Conservation (phyloP, 2,329 filamentous ascomycete species). For the Aspergillus sclerotialis region DNA sequence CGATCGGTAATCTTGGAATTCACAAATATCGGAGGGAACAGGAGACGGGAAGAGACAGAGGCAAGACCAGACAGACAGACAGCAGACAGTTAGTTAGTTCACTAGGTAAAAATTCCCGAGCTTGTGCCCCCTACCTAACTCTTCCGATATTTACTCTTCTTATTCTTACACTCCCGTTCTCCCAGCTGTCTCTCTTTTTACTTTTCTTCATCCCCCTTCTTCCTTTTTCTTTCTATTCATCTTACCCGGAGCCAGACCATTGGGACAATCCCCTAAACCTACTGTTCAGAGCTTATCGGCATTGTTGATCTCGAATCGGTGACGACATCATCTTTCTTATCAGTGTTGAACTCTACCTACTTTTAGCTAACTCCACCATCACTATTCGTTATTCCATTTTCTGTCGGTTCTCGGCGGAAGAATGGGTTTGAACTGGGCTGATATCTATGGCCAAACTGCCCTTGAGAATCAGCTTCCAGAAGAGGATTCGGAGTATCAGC, state of each 20-base stretch:
- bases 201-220: slow-evolving; percentile 3
- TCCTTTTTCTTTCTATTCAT: slow-evolving; percentile 5
- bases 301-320: slow-evolving; percentile 15
- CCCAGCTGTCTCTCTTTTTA: slow-evolving; percentile 6
- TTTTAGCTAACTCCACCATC: slow-evolving; percentile 1
- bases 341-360: slow-evolving; percentile 11
- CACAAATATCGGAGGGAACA: too few species aligned
- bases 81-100: too few species aligned
- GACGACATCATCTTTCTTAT: slow-evolving; percentile 19
- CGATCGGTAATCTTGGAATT: too few species aligned
- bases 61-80: too few species aligned
- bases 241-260: slow-evolving; percentile 15
- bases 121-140: too few species aligned
- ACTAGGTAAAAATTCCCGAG: too few species aligned
- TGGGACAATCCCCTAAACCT: slow-evolving; percentile 5
- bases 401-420: slow-evolving; percentile 40
- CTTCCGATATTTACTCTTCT: slow-evolving; percentile 9
- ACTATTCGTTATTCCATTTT: slow-evolving; percentile 23
- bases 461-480: slow-evolving; percentile 37
- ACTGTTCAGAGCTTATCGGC: slow-evolving; percentile 13
- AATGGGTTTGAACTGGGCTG: slow-evolving; percentile 46
- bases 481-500: slow-evolving; percentile 48
- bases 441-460: slow-evolving; percentile 41
- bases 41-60: too few species aligned
- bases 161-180: slow-evolving; percentile 8